Percentiles rank a stretch among this genome's conserved stretches.
Conservation (phyloP, 2,329 filamentous ascomycete species). For the Cylindrodendrum hubeiense region DNA sequence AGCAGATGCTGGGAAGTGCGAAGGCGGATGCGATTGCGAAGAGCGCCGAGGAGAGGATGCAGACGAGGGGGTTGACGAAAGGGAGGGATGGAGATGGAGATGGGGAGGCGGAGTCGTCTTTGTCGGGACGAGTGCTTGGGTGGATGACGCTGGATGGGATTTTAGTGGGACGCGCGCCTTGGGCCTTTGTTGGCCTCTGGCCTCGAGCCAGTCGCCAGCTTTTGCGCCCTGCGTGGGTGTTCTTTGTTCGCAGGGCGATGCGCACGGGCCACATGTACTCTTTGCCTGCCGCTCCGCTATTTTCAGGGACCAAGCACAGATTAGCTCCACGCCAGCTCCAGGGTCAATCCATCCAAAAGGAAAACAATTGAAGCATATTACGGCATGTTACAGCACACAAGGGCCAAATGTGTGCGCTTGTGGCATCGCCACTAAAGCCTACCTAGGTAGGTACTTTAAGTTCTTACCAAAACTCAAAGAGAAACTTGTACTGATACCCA, state of each 20-base stretch:
- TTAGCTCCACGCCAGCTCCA: not conserved
- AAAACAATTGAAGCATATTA: too few relatives aligned
- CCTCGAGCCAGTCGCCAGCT: not conserved
- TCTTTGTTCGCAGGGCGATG: slow-evolving; percentile 41
- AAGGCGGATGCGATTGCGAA: slow-evolving; percentile 7
- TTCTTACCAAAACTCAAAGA: too few relatives aligned
- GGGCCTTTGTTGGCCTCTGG: slow-evolving; percentile 21
- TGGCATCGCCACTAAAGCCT: too few relatives aligned
- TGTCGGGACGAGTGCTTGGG: slow-evolving; percentile 11
- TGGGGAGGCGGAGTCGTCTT: slow-evolving; percentile 1
- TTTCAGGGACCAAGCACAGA: slow-evolving; percentile 15
- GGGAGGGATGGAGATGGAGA: not conserved
- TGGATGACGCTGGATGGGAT: slow-evolving; percentile 37
- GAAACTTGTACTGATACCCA: too few relatives aligned
- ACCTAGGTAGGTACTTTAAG: too few relatives aligned
- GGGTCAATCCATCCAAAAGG: not conserved
- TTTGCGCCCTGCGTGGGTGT: slow-evolving; percentile 13
- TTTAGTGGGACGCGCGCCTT: slow-evolving; percentile 34
- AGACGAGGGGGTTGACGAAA: slow-evolving; percentile 7
- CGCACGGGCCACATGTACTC: slow-evolving; percentile 35
- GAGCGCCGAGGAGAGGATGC: slow-evolving; percentile 2
- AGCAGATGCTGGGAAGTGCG: not conserved
- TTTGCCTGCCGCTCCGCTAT: not conserved
- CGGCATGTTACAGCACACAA: too few relatives aligned
- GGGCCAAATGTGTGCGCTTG: too few relatives aligned